Base-by-base conservation (phyloP, 2,329 filamentous ascomycete species). In the Sclerotinia nivalis region DNA sequence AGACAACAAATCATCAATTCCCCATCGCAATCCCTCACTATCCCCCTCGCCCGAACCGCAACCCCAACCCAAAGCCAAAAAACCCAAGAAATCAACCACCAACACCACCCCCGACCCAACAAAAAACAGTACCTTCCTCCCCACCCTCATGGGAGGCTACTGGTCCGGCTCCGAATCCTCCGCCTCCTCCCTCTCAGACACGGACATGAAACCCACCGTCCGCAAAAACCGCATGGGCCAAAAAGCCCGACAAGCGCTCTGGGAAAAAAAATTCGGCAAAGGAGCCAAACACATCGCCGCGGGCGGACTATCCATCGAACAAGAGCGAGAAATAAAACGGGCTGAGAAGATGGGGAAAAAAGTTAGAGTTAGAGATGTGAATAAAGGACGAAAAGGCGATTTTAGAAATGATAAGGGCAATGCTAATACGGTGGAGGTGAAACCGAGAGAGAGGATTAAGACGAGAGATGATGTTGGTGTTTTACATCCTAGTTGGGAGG, bases 181-280 rank as follows among this genome's bases (percentile, higher is more conserved):
- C 58, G 87, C 86, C 9, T 91, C 89, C 0, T 89, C 91, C 72
- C 82, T 92, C 31, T 91, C 93, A 66, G 81, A 83, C 52, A 79
- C 83, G 9, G 80, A 84, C 6, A 86, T 86, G 10, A 79, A 84
- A 2, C 86, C 86, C 8, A 83, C 83, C 6, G 80, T 84, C 0
- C 87, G 88, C 75, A 94, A 93, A 80, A 94, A 95, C 76, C 85
- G 91, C 31, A 85, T 88, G 60, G 92, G 92, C 4, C 92, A 96
- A 80, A 86, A 89, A 56, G 91, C 90, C n/a, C 87, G 92, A 12
- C 91, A 92, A 77, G 87, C 89, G 34, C 91, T 96, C 70, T 91
- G 89, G 83, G 92, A 95, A 82, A 90, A 92, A 81, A 95, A 94
- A 77, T 95, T 85, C 78, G 91, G 91, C 64, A 83, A 85, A 20